Conservation (phyloP, 2,329 filamentous ascomycete genomes). For the Sporothrix brasiliensis region DNA sequence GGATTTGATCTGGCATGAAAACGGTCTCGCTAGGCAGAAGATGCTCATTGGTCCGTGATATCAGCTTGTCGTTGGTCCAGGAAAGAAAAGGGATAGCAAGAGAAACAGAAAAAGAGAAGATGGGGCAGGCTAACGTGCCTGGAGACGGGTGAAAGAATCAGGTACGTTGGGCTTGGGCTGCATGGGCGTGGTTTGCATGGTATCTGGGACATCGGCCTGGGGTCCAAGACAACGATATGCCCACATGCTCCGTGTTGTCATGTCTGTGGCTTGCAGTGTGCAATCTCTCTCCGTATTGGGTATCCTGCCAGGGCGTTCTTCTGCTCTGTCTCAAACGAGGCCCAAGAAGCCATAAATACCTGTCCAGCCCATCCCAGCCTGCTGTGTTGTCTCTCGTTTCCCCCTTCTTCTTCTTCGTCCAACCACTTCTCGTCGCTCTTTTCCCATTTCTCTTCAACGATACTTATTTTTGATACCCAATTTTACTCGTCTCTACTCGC, state of each 20-base stretch:
- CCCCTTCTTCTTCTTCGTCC: background rate
- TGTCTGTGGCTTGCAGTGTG: slow-evolving; percentile 21
- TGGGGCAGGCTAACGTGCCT: background rate
- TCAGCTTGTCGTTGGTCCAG: background rate
- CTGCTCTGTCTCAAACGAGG: background rate
- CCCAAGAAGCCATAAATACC: slow-evolving; percentile 28
- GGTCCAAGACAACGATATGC: slow-evolving; percentile 2
- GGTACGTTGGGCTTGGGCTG: background rate
- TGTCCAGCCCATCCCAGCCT: background rate
- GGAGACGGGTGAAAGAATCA: background rate
- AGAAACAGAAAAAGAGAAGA: background rate
- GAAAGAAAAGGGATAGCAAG: background rate
- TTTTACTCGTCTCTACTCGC: background rate
- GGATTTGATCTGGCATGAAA: slow-evolving; percentile 16
- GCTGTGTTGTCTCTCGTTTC: background rate
- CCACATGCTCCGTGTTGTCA: background rate
- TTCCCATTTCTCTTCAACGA: slow-evolving; percentile 14
- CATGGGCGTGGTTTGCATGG: slow-evolving; percentile 12
- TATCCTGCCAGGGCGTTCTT: background rate
- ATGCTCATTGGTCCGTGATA: slow-evolving; percentile 16
- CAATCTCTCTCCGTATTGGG: slow-evolving; percentile 16
- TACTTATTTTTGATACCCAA: slow-evolving; percentile 1
- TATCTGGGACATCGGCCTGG: slow-evolving; percentile 10
- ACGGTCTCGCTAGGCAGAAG: slow-evolving; percentile 14
- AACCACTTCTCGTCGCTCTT: slow-evolving; percentile 30